Conservation (phyloP, 2,329 filamentous ascomycete genomes). For the Fusarium pseudograminearum region DNA sequence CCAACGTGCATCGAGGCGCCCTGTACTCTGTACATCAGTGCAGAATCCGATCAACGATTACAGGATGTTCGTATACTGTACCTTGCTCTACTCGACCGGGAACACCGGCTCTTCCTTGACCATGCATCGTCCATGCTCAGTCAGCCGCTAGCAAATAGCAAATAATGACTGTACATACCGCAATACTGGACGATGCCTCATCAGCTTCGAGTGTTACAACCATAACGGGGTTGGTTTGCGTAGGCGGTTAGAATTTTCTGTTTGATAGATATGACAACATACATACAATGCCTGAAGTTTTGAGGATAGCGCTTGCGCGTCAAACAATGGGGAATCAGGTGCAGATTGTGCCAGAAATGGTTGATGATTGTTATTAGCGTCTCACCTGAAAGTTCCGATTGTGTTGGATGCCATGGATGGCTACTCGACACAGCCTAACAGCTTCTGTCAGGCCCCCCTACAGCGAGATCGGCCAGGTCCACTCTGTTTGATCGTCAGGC, state of each 20-base stretch:
- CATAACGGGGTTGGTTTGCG: conserved; percentile 17
- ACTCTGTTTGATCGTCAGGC: conserved; percentile 41
- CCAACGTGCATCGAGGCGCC: conserved; percentile 8
- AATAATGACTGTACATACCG: neutral
- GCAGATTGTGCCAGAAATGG: conserved; percentile 3
- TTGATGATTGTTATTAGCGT: conserved; percentile 19
- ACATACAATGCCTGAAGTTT: neutral
- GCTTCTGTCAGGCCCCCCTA: conserved; percentile 16
- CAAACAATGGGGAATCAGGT: conserved; percentile 33
- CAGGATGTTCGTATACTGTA: neutral
- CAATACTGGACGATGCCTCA: neutral
- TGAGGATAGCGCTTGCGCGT: conserved; percentile 34
- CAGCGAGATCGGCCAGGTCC: conserved; percentile 35
- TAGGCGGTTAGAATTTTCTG: conserved; percentile 5
- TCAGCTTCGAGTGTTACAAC: conserved; percentile 22
- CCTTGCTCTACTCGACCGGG: conserved; percentile 20
- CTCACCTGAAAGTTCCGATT: conserved; percentile 19
- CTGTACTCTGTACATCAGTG: conserved; percentile 18
- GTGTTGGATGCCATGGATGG: neutral
- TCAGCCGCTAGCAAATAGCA: conserved; percentile 30
- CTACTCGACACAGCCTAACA: conserved; percentile 1
- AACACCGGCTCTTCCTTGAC: conserved; percentile 33
- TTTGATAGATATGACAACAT: neutral
- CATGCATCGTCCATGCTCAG: conserved; percentile 37
- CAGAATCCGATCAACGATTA: conserved; percentile 18